phyloP scores from a whole-genome alignment of 441 rosid genomes.

The Gossypium davidsonii region DNA sequence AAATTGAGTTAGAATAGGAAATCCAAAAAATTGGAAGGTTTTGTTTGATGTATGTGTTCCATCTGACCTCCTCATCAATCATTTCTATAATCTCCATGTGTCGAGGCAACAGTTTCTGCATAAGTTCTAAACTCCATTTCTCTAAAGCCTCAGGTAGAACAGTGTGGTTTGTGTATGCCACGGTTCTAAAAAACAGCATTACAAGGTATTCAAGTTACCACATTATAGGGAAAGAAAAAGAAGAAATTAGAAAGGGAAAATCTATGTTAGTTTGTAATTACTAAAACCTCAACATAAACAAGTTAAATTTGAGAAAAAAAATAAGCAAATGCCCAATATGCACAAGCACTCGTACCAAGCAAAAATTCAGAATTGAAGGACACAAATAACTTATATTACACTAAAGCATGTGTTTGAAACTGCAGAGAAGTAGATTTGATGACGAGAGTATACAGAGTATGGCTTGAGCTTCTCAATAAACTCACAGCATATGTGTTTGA shows the following conservation, averaged over 20 bases:
- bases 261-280: background rate
- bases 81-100: slow-evolving; percentile 80
- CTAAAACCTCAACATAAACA: background rate
- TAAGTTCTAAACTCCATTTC: slow-evolving; percentile 94
- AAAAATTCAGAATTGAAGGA: background rate
- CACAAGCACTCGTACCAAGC: background rate
- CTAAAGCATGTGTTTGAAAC: background rate
- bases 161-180: slow-evolving; percentile 95
- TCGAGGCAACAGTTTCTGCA: slow-evolving; percentile 83
- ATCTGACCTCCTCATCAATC: slow-evolving; percentile 85
- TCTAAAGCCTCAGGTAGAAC: slow-evolving; percentile 95
- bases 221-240: background rate
- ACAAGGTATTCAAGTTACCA: slow-evolving; percentile 6
- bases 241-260: background rate
- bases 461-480: background rate
- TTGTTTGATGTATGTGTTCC: slow-evolving; percentile 20
- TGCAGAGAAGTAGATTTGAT: background rate
- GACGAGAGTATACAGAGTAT: background rate
- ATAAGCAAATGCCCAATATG: background rate
- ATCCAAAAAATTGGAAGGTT: background rate
- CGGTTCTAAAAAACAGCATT: slow-evolving; percentile 46
- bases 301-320: background rate
- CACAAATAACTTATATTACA: background rate
- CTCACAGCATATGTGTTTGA: background rate
- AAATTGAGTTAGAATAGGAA: slow-evolving; percentile 12